Conservation (phyloP, 352 stramenopile species). For the Phytopythium helicoides region DNA sequence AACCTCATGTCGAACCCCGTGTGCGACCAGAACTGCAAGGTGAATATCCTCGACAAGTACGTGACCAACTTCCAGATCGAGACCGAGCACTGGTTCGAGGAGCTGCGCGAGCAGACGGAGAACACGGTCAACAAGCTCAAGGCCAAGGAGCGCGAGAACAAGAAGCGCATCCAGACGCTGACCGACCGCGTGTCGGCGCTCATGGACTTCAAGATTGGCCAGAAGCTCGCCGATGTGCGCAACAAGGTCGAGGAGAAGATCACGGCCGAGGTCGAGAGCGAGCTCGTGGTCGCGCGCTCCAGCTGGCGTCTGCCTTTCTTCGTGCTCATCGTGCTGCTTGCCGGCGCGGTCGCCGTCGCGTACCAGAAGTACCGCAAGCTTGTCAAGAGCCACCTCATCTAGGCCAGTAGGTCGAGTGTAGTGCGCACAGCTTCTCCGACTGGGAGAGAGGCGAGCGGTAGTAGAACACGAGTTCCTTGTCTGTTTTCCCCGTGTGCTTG, state of each 20-base stretch:
- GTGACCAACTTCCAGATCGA: conserved; percentile 81
- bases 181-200: conserved; percentile 69
- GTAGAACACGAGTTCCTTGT: conserved; percentile 5
- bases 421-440: neutral
- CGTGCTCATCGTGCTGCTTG: conserved; percentile 63
- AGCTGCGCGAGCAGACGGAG: conserved; percentile 73
- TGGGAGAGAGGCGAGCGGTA: neutral
- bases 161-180: conserved; percentile 67
- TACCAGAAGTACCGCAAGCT: conserved; percentile 89
- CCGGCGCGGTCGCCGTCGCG: conserved; percentile 47
- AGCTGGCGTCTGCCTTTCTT: conserved; percentile 84
- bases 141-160: conserved; percentile 67
- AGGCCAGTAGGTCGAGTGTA: conserved; percentile 8
- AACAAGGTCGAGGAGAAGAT: conserved; percentile 72
- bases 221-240: conserved; percentile 59
- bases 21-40: conserved; percentile 82
- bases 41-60: conserved; percentile 78
- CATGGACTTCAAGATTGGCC: conserved; percentile 73
- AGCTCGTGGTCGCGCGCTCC: conserved; percentile 53
- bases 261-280: conserved; percentile 58
- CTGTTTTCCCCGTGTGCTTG: neutral
- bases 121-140: conserved; percentile 76
- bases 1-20: conserved; percentile 49
- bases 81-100: conserved; percentile 83
- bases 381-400: conserved; percentile 83